Evolutionary conservation across 495 filamentous ascomycete genomes (phyloP).

Genomic region (Penicillium goetzii): DNA sequence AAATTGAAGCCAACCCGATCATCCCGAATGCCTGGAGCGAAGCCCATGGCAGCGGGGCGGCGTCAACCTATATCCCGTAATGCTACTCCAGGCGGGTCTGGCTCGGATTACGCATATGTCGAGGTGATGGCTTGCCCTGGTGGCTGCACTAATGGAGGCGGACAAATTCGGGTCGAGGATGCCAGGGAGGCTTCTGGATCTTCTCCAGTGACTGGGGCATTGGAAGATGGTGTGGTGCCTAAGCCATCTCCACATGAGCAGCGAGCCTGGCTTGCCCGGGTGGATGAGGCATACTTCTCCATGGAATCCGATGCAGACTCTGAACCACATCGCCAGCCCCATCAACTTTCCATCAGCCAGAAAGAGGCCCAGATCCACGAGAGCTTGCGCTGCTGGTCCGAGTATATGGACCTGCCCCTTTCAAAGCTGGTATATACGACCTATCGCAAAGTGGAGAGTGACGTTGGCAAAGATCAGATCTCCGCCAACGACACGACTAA

Average conservation of each 20-base stretch:
- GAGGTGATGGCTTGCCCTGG: conserved; percentile 99
- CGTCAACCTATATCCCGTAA: conserved; percentile 42
- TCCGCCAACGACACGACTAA: conserved; percentile 66
- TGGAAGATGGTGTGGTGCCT: conserved; percentile 31
- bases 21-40: conserved; percentile 77
- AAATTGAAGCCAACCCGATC: conserved; percentile 77
- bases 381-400: conserved; percentile 72
- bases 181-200: conserved; percentile 40
- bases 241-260: conserved; percentile 73
- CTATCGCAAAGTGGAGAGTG: conserved; percentile 90
- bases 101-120: conserved; percentile 78
- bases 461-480: conserved; percentile 78
- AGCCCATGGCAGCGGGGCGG: conserved; percentile 45
- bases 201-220: conserved; percentile 14
- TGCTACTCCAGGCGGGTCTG: conserved; percentile 40
- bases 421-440: conserved; percentile 80
- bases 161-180: conserved; percentile 90
- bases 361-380: conserved; percentile 50
- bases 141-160: conserved; percentile 95
- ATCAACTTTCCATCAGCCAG: conserved; percentile 25
- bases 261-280: conserved; percentile 79
- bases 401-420: conserved; percentile 66
- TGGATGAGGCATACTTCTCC: conserved; percentile 96
- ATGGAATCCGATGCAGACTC: conserved; percentile 61
- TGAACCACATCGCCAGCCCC: conserved; percentile 21